Evolutionary conservation across 2,329 filamentous ascomycete species (phyloP), one percentile per base, ranked within the genome.

Genomic region (Cladobotryum protrusum): DNA sequence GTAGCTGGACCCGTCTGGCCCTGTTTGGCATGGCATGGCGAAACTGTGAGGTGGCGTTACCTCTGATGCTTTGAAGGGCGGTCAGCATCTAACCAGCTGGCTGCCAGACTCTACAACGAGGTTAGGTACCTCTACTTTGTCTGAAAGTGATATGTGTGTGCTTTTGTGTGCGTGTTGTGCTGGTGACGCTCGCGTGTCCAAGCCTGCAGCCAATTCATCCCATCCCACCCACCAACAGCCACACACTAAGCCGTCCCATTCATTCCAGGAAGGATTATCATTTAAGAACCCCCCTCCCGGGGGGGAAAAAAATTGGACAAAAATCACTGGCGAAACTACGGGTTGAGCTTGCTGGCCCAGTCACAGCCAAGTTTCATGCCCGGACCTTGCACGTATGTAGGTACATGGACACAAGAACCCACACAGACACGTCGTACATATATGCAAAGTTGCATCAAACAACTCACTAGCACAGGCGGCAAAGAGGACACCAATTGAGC

Each of bases 401-500:
- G 24, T 29, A 29, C 24, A 5, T n/a, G 17, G 14, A n/a, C 35
- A 37, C 35, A 37, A 37, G 50, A 48, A 45, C 47, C 47, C 46
- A 43, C 46, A 43, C 43, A 51, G 45, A 47, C 51, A 57, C 48
- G 52, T 50, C 46, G 46, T 44, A 37, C 35, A n/a, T 37, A 37
- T 34, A 51, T 44, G 41, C 48, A 50, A 47, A 51, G 49, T 51
- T 41, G 45, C 45, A 51, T 51, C 41, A 45, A 44, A 40, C 35
- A 46, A 29, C 24, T 29, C 49, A 42, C 49, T 51, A 51, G 49
- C 34, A 35, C 24, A 54, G 54, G 50, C 50, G 55, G 54, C 50
- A 52, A 49, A 42, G 55, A 34, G 29, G 49, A 43, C 55, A 50
- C 52, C 56, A 55, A 50, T 51, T 48, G 47, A 56, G 48, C 51